Evolutionary conservation across 2,329 filamentous ascomycete genomes (phyloP), one percentile per base, ranked within the genome.

Genomic region (Verticillium longisporum): DNA sequence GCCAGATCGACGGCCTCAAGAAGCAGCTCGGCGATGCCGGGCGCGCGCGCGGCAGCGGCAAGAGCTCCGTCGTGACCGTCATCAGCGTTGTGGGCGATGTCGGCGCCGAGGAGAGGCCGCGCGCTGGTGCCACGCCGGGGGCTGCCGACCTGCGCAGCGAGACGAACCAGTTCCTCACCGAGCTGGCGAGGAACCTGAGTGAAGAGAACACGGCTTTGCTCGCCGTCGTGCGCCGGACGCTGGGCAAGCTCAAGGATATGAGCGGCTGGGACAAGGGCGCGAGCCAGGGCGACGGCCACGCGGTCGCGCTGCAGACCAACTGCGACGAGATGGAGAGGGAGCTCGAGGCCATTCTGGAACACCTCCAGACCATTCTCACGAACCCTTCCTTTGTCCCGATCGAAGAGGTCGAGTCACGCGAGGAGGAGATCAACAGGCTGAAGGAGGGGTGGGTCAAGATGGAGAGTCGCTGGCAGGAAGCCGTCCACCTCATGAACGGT

Each of bases 351-450:
- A 87, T 96, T 10, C 81, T 98, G 63, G 86, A 90, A 37, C 92
- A 96, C 70, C 83, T 99, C 65, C 85, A 90, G 66, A 89, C 84
- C 2, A 85, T 99, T 41, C 80, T 99, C 55, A 97, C 92, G 9
- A 98, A 98, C 70, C 95, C 95, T 1, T 96, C 93, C 2, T 99
- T 98, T 72, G 95, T 97, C 14, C 91, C 94, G 0, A 86, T 98
- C 26, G 95, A 98, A 68, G 95, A 98, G 73, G 92, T 99, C 2
- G 88, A 96, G 70, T 77, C 92, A n/a, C 87, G 94, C 60, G 94
- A 99, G 65, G 89, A 96, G 62, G 93, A 97, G 72, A 98, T 99
- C 65, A 82, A 84, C 59, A 85, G 91, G 58, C 80, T 99, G 56
- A 87, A 91, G 60, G 85, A 89, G 60, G 92, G 93, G 15, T 96